Conservation (phyloP, 805 yeast genomes). For the Isabelozyma gotoi region DNA sequence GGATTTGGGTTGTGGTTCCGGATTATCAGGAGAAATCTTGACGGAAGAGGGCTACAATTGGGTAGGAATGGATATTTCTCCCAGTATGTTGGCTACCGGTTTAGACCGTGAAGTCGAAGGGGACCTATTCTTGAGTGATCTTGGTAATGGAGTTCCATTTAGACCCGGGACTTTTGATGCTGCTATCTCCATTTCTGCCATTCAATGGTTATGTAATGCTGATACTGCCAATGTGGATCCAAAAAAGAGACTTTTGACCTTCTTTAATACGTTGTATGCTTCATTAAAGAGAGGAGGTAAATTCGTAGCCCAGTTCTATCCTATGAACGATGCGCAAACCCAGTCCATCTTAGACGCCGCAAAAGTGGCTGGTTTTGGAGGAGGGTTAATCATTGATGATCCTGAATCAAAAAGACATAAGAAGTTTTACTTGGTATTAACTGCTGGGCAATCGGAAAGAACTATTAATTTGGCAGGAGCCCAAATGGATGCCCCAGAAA, state of each 20-base stretch:
- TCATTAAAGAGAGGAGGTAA: slow-evolving; percentile 91
- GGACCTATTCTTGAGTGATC: slow-evolving; percentile 85
- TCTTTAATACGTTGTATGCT: slow-evolving; percentile 87
- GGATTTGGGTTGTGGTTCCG: slow-evolving; percentile 97
- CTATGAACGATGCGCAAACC: slow-evolving; percentile 83
- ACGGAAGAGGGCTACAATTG: slow-evolving; percentile 92
- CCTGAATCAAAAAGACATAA: slow-evolving; percentile 90
- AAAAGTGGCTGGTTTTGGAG: slow-evolving; percentile 91
- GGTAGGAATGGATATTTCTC: slow-evolving; percentile 96
- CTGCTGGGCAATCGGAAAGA: slow-evolving; percentile 79
- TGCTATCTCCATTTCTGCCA: slow-evolving; percentile 90
- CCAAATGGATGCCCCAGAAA: slow-evolving; percentile 66
- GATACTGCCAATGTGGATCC: slow-evolving; percentile 84
- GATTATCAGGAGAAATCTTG: slow-evolving; percentile 89
- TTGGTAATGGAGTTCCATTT: slow-evolving; percentile 93
- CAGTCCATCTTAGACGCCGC: slow-evolving; percentile 80
- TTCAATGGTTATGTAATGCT: slow-evolving; percentile 98
- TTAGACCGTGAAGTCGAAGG: slow-evolving; percentile 92
- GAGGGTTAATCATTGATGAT: slow-evolving; percentile 92
- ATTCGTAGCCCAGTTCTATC: slow-evolving; percentile 96
- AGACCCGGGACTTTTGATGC: slow-evolving; percentile 97
- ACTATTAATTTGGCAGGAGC: slow-evolving; percentile 78
- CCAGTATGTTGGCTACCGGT: slow-evolving; percentile 94
- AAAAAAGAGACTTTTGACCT: slow-evolving; percentile 70
- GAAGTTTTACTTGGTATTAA: slow-evolving; percentile 85